Percentiles rank a stretch among this genome's conserved stretches.
Conservation (phyloP, 345 rosid species). For the Nephelium lappaceum region DNA sequence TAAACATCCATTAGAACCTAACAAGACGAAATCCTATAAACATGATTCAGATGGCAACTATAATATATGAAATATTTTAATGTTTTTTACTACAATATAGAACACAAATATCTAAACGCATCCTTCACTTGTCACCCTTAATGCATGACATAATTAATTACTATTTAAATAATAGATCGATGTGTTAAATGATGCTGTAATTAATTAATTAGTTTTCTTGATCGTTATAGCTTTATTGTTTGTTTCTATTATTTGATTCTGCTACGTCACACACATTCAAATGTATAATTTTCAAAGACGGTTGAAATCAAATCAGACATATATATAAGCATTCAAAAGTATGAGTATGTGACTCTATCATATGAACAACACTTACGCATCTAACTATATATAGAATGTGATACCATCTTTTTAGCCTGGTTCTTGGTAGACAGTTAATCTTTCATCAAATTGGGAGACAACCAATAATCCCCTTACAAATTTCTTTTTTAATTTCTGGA, state of each 20-base stretch:
- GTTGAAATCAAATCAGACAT: not conserved
- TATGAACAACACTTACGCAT: not conserved
- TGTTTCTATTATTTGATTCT: not conserved
- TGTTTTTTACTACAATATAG: no score
- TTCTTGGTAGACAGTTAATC: constrained; percentile 11
- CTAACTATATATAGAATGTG: not conserved
- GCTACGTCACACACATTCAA: not conserved
- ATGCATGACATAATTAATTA: no score
- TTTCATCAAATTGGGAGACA: constrained; percentile 21
- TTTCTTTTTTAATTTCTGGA: not conserved
- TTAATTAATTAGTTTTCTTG: not conserved
- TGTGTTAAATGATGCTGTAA: no score
- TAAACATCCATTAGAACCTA: no score
- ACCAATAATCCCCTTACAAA: not conserved
- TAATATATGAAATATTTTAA: no score
- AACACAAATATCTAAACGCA: no score
- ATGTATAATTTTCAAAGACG: not conserved
- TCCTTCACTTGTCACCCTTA: no score
- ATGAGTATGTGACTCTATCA: not conserved
- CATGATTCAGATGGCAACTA: no score
- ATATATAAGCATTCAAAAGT: not conserved
- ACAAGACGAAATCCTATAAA: no score
- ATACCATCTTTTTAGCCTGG: not conserved
- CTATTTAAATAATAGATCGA: no score
- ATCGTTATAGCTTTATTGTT: not conserved